Base-by-base conservation (phyloP, 139 green algal genomes). In the Pleodorina starrii region DNA sequence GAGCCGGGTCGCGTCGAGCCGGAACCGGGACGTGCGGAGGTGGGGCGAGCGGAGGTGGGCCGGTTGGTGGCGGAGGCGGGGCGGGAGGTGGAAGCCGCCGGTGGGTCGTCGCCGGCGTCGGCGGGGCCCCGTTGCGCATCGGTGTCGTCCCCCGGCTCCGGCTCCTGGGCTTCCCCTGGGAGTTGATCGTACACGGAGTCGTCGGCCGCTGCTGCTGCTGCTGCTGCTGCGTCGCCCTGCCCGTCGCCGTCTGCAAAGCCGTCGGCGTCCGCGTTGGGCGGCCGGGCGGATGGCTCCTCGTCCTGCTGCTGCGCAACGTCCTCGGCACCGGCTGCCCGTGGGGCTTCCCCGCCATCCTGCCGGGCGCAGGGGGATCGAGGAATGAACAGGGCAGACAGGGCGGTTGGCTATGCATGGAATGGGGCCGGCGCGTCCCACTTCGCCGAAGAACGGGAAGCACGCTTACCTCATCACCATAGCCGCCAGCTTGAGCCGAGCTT, bases 81-180 rank as follows among this genome's bases (percentile, higher is more conserved):
- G 2, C 82, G 63, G 7, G 82, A 88, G 32, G 66, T 88, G 63
- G 82, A 88, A 7, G 82, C 82, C 5, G 63, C 66, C 4, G 82
- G 82, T 63, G 74, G 82, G 2, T 77, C 59, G 29, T 32, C 63
- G 44, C 32, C 10, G 0, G 82, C 66, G 2, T n/a, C 50, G 11
- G 82, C 82, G 17, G 43, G 63, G 6, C 68, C 40, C 35, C 74
- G 60, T 23, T 72, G 32, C 35, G 72, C n/a, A n/a, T n/a, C n/a
- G n/a, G n/a, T n/a, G n/a, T n/a, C 46, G 44, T 82, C 74, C 44
- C 35, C 35, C 16, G 68, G 44, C n/a, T 66, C 74, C 9, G 46
- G 27, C 44, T 82, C 27, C 5, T 66, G 14, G 32, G 32, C 50
- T 10, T 46, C 14, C 50, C 32, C 48, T 12, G 38, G 35, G 35